Evolutionary conservation across 2,329 filamentous ascomycete species (phyloP).

Genomic region (Acarospora socialis): DNA sequence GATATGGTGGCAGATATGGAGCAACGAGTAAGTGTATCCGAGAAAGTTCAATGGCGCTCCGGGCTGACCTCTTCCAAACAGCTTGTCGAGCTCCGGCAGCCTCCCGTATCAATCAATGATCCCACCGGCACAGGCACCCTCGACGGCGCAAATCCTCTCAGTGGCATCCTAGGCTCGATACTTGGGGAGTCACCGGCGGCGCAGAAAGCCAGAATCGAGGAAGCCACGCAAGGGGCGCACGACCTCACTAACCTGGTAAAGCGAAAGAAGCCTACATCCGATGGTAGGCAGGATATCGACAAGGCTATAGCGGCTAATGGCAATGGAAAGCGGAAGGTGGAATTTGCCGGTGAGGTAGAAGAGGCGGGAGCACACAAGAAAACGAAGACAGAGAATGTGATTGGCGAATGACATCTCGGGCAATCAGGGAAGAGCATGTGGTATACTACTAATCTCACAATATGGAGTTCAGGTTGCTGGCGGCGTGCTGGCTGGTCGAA

Average conservation of each 20-base stretch:
- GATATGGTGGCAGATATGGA: constrained; percentile 49
- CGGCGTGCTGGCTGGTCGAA: too few relatives aligned
- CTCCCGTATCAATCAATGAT: constrained; percentile 35
- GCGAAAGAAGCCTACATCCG: constrained; percentile 30
- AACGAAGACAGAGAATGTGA: not conserved
- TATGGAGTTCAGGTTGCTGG: too few relatives aligned
- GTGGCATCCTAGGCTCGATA: constrained; percentile 44
- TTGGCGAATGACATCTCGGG: too few relatives aligned
- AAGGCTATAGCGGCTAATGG: not conserved
- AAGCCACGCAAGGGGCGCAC: constrained; percentile 41
- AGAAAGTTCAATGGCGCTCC: not conserved
- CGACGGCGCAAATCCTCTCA: constrained; percentile 31
- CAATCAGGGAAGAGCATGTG: too few relatives aligned
- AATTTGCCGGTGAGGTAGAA: constrained; percentile 7
- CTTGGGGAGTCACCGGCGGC: constrained; percentile 40
- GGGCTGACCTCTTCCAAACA: constrained; percentile 17
- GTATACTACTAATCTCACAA: too few relatives aligned
- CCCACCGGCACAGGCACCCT: constrained; percentile 18
- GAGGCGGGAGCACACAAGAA: constrained; percentile 8
- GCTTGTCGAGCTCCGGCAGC: constrained; percentile 42
- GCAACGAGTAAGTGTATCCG: constrained; percentile 32
- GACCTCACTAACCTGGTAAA: constrained; percentile 46
- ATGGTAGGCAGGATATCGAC: constrained; percentile 2
- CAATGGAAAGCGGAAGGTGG: constrained; percentile 10
- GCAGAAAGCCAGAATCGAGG: constrained; percentile 38